Base-by-base conservation (phyloP, 352 stramenopile genomes). In the Phytophthora pluvialis region DNA sequence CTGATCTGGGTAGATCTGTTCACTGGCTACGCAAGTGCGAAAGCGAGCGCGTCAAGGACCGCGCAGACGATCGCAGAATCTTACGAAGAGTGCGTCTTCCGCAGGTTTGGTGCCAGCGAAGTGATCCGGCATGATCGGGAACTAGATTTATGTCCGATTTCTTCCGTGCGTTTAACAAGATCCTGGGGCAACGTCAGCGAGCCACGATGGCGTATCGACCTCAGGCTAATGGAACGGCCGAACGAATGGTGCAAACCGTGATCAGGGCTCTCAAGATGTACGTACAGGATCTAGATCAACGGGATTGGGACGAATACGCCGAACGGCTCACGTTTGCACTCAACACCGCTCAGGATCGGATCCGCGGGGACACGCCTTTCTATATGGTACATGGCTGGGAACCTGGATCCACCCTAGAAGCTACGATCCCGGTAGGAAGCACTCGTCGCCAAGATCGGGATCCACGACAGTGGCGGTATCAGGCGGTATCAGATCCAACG, bases 231-330 rank as follows among this genome's bases (percentile, higher is more conserved):
- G 52, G 49, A 3, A 65, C 36, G 1, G 36, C 54, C 7, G 64
- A 77, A 31, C 1, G 21, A 21, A 73, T 73, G 64, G 63, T 68
- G 9, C 67, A 76, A 29, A 69, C 62, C 4, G 0, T 54, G 5
- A 69, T 43, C 0, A 3, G 52, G 4, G 39, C 58, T 1, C 10
- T 76, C 10, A 58, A 60, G 28, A 58, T 76, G 55, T 75, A 72
- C 13, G 57, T 75, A 1, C 8, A 49, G 12, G 68, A 76, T 35
- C 13, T 44, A 11, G 33, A 58, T 12, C 69, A 77, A 15, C 28
- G 45, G 0, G 64, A 73, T 32, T 73, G 58, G 53, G 61, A 73
- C 31, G 58, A 77, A 4, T 77, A 77, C n/a, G 68, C 68, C 0
- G 68, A 72, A 13, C 21, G 49, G 3, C 16, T 67, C 0, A 60